phyloP scores from a whole-genome alignment of 2,329 filamentous ascomycete genomes.

The Epichloe sp. region DNA sequence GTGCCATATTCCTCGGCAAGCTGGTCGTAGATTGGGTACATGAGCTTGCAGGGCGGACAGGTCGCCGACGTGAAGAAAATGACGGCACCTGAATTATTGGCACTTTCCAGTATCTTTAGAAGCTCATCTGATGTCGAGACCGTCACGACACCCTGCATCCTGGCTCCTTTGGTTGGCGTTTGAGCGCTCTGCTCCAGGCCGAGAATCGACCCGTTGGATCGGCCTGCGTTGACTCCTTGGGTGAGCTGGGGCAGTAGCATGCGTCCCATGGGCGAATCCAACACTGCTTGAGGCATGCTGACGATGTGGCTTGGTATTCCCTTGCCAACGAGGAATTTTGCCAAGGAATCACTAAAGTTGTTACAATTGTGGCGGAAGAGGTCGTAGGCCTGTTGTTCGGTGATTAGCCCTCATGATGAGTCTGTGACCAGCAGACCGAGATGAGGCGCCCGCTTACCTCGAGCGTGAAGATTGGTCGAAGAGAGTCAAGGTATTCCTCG shows the following conservation, averaged over 20 bases:
- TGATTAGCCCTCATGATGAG: neutral
- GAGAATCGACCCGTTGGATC: slow-evolving; percentile 37
- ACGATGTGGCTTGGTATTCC: slow-evolving; percentile 81
- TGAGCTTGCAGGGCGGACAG: slow-evolving; percentile 69
- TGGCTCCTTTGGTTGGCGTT: slow-evolving; percentile 5
- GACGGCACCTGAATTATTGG: slow-evolving; percentile 56
- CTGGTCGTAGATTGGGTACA: slow-evolving; percentile 72
- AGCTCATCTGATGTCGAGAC: slow-evolving; percentile 33
- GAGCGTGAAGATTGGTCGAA: slow-evolving; percentile 70
- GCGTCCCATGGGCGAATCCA: slow-evolving; percentile 75
- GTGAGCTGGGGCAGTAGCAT: slow-evolving; percentile 67
- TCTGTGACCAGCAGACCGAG: neutral
- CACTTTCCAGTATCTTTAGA: slow-evolving; percentile 33
- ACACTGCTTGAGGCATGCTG: slow-evolving; percentile 71
- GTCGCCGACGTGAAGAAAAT: slow-evolving; percentile 89
- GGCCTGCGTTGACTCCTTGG: slow-evolving; percentile 36
- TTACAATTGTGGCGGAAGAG: slow-evolving; percentile 91
- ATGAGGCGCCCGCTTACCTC: slow-evolving; percentile 35
- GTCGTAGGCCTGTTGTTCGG: slow-evolving; percentile 63
- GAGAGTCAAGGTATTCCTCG: slow-evolving; percentile 73
- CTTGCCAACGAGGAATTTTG: slow-evolving; percentile 77
- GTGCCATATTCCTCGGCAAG: slow-evolving; percentile 60
- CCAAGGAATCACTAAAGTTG: slow-evolving; percentile 88
- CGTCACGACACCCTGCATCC: slow-evolving; percentile 37
- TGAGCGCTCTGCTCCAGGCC: slow-evolving; percentile 32